Evolutionary conservation across 805 yeast species (phyloP).

Genomic region (Monosporozyma aquatica): DNA sequence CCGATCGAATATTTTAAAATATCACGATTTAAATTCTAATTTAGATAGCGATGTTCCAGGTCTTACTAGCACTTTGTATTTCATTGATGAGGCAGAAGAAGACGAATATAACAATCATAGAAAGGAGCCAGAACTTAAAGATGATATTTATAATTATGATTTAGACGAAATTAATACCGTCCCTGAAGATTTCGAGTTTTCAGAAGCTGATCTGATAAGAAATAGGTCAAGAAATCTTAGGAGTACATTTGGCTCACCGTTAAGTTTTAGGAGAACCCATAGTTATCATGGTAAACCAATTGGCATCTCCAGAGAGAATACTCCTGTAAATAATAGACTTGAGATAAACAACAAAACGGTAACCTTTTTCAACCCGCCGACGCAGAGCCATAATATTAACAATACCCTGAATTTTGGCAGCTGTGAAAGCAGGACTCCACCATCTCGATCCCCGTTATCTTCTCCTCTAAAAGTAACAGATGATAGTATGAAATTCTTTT

Average conservation of each 20-base stretch:
- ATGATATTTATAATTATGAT: conserved; percentile 37
- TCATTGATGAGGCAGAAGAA: conserved; percentile 30
- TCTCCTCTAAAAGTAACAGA: conserved; percentile 4
- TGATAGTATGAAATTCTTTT: conserved; percentile 10
- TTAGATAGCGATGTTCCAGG: conserved; percentile 33
- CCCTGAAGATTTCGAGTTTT: conserved; percentile 37
- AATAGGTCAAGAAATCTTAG: conserved; percentile 6
- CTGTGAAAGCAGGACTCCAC: conserved; percentile 2
- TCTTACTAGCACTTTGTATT: conserved; percentile 26
- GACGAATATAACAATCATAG: conserved; percentile 22
- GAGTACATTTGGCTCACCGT: conserved; percentile 7
- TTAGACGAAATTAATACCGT: conserved; percentile 44
- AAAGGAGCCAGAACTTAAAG: conserved; percentile 31
- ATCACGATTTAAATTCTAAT: conserved; percentile 31
- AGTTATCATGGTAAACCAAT: conserved; percentile 27
- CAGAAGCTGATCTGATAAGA: conserved; percentile 15
- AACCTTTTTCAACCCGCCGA: conserved; percentile 29
- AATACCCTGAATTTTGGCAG: not conserved
- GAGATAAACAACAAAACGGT: conserved; percentile 33
- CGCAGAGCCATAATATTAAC: conserved; percentile 4
- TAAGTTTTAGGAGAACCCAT: conserved; percentile 25
- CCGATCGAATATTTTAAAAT: conserved; percentile 28
- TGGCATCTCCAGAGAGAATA: conserved; percentile 21
- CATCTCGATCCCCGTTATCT: conserved; percentile 3
- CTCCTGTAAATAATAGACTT: conserved; percentile 30